A percentile compares a stretch with the other conserved stretches of the same genome.
These are phyloP conservation scores for Sugiyamaella mastotermitis DNA, from an alignment of 805 yeast species.

Conservation along the genomic window DNA sequence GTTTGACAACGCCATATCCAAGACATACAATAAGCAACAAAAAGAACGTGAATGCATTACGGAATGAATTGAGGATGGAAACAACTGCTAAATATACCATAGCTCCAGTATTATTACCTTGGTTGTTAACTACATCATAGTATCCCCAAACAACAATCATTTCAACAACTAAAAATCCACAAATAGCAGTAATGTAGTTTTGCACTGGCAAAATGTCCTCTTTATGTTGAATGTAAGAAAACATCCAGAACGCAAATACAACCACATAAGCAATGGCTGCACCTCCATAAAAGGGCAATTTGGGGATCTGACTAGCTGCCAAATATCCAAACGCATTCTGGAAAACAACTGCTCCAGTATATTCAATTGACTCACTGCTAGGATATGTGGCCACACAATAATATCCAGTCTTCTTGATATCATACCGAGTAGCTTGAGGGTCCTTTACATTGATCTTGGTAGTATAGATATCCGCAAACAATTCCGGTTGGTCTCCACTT, in stretches of 20 bases:
- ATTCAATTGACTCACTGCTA: slow-evolving; percentile 34
- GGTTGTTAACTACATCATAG: slow-evolving; percentile 71
- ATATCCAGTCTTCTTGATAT: slow-evolving; percentile 73
- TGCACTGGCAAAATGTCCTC: slow-evolving; percentile 86
- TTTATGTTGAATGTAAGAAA: slow-evolving; percentile 78
- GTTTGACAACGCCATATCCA: slow-evolving; percentile 93
- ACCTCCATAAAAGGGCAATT: slow-evolving; percentile 81
- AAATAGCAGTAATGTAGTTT: slow-evolving; percentile 81
- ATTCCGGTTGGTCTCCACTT: slow-evolving; percentile 8
- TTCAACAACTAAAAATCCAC: slow-evolving; percentile 75
- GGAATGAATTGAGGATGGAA: slow-evolving; percentile 71
- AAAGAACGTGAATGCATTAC: slow-evolving; percentile 84
- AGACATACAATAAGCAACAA: slow-evolving; percentile 75
- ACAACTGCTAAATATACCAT: slow-evolving; percentile 72
- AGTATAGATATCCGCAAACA: slow-evolving; percentile 50
- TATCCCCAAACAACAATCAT: slow-evolving; percentile 87
- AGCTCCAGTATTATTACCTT: slow-evolving; percentile 48
- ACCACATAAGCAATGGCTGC: slow-evolving; percentile 79
- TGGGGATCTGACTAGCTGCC: slow-evolving; percentile 86
- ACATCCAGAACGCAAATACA: slow-evolving; percentile 74
- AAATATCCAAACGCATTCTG: slow-evolving; percentile 90
- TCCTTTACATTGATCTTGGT: slow-evolving; percentile 53
- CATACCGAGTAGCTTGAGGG: slow-evolving; percentile 54
- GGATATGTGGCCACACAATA: slow-evolving; percentile 77
- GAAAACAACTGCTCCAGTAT: slow-evolving; percentile 66